Conservation (phyloP, 345 rosid genomes). For the Geranium brycei region DNA sequence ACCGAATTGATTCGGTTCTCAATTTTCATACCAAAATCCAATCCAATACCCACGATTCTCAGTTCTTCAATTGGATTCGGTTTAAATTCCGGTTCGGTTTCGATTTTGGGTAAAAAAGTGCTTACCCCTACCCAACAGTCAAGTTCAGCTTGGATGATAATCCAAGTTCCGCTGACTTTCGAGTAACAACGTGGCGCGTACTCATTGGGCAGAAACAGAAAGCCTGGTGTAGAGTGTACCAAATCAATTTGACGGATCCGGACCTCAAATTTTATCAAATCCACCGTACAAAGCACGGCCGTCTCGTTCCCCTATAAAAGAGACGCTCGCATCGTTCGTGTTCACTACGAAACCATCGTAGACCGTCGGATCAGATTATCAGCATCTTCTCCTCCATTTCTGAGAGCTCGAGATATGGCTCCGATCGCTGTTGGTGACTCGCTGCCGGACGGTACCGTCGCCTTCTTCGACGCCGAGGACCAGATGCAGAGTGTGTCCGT, state of each 20-base stretch:
- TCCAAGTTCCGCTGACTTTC: too few relatives aligned
- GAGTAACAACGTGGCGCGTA: neutral
- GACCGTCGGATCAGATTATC: neutral
- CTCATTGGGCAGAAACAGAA: neutral
- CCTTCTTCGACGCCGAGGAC: constrained; percentile 80
- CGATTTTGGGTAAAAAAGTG: too few relatives aligned
- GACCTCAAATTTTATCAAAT: constrained; percentile 9
- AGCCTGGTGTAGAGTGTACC: neutral
- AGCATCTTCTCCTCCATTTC: neutral
- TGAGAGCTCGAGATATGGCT: constrained; percentile 39
- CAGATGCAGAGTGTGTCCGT: constrained; percentile 63
- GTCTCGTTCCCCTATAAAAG: neutral
- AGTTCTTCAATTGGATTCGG: too few relatives aligned
- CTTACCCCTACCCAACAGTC: too few relatives aligned
- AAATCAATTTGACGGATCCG: neutral
- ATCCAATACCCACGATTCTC: too few relatives aligned
- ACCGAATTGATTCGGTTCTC: too few relatives aligned
- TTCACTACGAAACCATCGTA: neutral
- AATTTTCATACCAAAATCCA: too few relatives aligned
- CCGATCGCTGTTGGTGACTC: constrained; percentile 66
- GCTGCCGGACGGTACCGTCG: constrained; percentile 67
- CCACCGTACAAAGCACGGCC: neutral
- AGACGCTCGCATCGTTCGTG: neutral
- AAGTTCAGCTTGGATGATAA: too few relatives aligned
- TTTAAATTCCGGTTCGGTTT: too few relatives aligned